phyloP scores from a whole-genome alignment of 345 rosid genomes.

The Mallotus nudiflorus region DNA sequence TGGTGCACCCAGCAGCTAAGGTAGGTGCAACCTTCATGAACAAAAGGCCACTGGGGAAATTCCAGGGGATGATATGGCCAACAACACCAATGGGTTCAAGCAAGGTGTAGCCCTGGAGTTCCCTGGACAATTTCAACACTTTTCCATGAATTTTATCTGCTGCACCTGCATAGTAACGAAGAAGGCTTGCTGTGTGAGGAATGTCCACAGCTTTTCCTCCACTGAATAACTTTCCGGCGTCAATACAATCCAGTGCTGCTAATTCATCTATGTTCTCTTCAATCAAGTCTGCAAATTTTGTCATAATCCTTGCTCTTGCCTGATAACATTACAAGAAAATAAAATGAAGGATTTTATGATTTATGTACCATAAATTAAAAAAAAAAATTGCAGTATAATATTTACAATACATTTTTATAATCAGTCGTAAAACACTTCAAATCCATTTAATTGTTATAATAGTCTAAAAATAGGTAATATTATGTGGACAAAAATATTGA shows the following conservation, averaged over 20 bases:
- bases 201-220: slow-evolving; percentile 46
- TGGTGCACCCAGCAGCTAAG: slow-evolving; percentile 32
- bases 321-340: slow-evolving; percentile 9
- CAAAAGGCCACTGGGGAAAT: slow-evolving; percentile 35
- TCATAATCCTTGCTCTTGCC: slow-evolving; percentile 65
- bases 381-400: too few relatives aligned
- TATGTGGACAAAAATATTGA: too few relatives aligned
- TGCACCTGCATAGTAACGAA: slow-evolving; percentile 82
- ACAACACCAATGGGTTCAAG: slow-evolving; percentile 41
- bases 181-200: slow-evolving; percentile 35
- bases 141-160: slow-evolving; percentile 90
- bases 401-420: too few relatives aligned
- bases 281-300: slow-evolving; percentile 63
- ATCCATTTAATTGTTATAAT: too few relatives aligned
- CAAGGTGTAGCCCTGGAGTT: slow-evolving; percentile 38
- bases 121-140: slow-evolving; percentile 55
- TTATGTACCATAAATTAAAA: too few relatives aligned
- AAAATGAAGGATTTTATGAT: too few relatives aligned
- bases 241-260: slow-evolving; percentile 63
- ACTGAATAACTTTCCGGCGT: slow-evolving; percentile 60
- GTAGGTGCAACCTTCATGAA: slow-evolving; percentile 39
- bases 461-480: too few relatives aligned
- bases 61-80: slow-evolving; percentile 43
- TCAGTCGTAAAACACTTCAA: too few relatives aligned
- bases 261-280: slow-evolving; percentile 60